A percentile compares a stretch with the other conserved stretches of the same genome.
Conservation (phyloP, 345 rosid genomes). For the Ceriops decandra region DNA sequence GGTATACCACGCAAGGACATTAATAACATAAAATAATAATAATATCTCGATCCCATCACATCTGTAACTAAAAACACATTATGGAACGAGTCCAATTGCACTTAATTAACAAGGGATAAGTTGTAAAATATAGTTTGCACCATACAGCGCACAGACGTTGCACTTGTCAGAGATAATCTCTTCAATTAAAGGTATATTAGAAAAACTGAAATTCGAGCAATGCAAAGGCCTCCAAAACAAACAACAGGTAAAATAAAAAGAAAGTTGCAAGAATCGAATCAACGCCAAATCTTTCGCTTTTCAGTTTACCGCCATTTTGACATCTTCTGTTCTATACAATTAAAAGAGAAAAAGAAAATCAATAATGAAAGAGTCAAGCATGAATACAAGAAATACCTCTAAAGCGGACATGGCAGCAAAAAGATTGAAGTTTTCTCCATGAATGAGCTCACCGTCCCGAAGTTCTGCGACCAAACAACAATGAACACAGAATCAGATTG, state of each 20-base stretch:
- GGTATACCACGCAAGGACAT: not conserved
- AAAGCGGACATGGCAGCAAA: slow-evolving; percentile 98
- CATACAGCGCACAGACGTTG: too few relatives aligned
- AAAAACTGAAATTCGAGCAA: too few relatives aligned
- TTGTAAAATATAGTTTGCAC: too few relatives aligned
- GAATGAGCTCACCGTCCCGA: slow-evolving; percentile 76
- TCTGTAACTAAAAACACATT: not conserved
- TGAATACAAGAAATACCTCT: slow-evolving; percentile 48
- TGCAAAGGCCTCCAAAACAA: too few relatives aligned
- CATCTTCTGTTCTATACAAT: not conserved
- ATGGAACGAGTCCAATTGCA: too few relatives aligned
- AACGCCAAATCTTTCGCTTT: not conserved
- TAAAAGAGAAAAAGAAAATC: not conserved
- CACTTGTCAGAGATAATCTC: too few relatives aligned
- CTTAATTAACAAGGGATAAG: too few relatives aligned
- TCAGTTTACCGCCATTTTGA: not conserved
- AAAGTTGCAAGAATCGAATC: too few relatives aligned
- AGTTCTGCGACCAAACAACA: slow-evolving; percentile 42
- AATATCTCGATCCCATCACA: not conserved
- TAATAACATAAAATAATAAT: not conserved
- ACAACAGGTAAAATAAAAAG: too few relatives aligned
- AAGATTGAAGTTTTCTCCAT: slow-evolving; percentile 90
- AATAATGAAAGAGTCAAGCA: slow-evolving; percentile 8
- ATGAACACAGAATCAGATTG: too few relatives aligned
- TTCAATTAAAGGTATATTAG: too few relatives aligned